phyloP scores from a whole-genome alignment of 805 yeast species.

The Tetrapisispora iriomotensis region DNA sequence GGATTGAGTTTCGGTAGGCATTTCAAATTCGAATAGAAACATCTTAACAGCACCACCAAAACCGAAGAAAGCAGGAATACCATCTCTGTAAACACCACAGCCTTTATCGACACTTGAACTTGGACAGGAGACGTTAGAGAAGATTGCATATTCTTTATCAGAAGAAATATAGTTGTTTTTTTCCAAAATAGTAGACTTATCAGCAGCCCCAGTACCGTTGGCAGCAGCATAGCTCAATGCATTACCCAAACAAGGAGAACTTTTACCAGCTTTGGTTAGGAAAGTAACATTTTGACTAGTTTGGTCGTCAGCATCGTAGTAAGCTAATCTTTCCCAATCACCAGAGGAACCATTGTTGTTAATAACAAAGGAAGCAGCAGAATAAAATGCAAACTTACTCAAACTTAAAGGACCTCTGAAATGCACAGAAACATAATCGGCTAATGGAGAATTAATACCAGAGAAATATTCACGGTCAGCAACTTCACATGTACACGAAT shows the following conservation, averaged over 20 bases:
- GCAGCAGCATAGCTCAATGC: conserved; percentile 54
- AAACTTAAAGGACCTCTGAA: conserved; percentile 65
- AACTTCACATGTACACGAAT: conserved; percentile 24
- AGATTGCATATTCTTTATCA: conserved; percentile 50
- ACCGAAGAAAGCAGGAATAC: conserved; percentile 67
- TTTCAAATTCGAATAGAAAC: conserved; percentile 61
- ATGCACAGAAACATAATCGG: conserved; percentile 62
- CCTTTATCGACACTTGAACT: conserved; percentile 46
- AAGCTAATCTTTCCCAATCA: conserved; percentile 51
- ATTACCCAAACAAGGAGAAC: conserved; percentile 55
- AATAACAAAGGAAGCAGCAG: conserved; percentile 34
- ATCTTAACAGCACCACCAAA: conserved; percentile 56
- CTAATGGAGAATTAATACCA: conserved; percentile 57
- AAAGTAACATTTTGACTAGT: conserved; percentile 58
- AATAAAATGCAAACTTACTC: conserved; percentile 51
- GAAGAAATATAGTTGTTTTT: conserved; percentile 42
- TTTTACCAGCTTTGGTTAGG: conserved; percentile 50
- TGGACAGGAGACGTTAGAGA: conserved; percentile 48
- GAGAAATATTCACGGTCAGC: conserved; percentile 25
- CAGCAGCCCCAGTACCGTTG: conserved; percentile 44
- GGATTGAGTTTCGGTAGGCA: conserved; percentile 45
- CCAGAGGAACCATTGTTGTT: conserved; percentile 27
- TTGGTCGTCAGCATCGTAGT: conserved; percentile 38
- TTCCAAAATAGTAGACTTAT: conserved; percentile 38
- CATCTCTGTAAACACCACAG: conserved; percentile 71